Conservation (phyloP, 2,329 filamentous ascomycete species). For the Cladosporium sphaerospermum region DNA sequence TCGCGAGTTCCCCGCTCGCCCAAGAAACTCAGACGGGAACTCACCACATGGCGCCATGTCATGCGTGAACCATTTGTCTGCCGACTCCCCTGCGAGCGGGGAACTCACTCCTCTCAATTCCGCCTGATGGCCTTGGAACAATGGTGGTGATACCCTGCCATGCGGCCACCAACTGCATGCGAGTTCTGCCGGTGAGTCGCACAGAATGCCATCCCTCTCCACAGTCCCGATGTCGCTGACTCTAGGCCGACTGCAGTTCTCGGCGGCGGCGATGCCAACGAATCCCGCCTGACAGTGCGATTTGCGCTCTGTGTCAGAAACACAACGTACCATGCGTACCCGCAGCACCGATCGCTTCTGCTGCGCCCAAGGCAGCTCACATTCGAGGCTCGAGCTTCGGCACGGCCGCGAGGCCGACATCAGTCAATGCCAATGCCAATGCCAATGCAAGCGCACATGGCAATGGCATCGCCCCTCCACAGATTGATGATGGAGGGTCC, state of each 20-base stretch:
- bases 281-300: slow-evolving; percentile 3
- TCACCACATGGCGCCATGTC: too few species aligned
- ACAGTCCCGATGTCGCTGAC: not conserved
- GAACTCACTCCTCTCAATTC: not conserved
- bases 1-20: too few species aligned
- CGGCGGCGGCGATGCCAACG: slow-evolving; percentile 9
- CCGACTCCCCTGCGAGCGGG: not conserved
- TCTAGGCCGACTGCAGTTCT: not conserved
- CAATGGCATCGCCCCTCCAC: not conserved
- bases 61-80: too few species aligned
- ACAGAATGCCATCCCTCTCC: not conserved
- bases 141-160: not conserved
- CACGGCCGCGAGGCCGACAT: not conserved
- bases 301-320: slow-evolving; percentile 8
- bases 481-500: not conserved
- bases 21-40: too few species aligned
- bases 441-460: too few species aligned
- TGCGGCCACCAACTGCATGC: slow-evolving; percentile 10
- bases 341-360: not conserved
- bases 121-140: not conserved
- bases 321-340: slow-evolving; percentile 6
- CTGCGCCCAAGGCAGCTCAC: not conserved
- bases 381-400: slow-evolving; percentile 3
- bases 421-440: not conserved
- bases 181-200: slow-evolving; percentile 7